These are phyloP conservation scores for Stellera chamaejasme DNA, from an alignment of 345 rosid species.

Conservation along the genomic window DNA sequence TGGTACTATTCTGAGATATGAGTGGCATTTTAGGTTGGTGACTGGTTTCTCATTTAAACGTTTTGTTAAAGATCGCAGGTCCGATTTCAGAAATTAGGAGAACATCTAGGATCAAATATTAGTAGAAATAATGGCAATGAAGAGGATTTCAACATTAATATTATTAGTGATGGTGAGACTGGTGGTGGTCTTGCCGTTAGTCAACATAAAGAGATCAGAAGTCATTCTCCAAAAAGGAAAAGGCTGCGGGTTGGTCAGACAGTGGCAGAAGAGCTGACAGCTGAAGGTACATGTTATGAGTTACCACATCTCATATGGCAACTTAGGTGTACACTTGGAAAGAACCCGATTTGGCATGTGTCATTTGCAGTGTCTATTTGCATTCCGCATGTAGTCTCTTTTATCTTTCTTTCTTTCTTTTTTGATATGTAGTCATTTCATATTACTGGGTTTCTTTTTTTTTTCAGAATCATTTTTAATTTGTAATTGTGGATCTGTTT, in stretches of 20 bases:
- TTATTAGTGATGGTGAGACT: slow-evolving; percentile 57
- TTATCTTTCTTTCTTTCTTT: not conserved
- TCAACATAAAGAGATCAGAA: slow-evolving; percentile 30
- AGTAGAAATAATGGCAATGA: slow-evolving; percentile 40
- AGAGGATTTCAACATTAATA: slow-evolving; percentile 53
- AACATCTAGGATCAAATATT: slow-evolving; percentile 50
- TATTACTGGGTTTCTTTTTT: not conserved
- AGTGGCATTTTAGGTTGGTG: too few relatives aligned
- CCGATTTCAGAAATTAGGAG: slow-evolving; percentile 63
- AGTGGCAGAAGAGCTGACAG: slow-evolving; percentile 26
- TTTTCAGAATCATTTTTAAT: not conserved
- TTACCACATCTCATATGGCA: not conserved
- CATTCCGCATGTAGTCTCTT: too few relatives aligned
- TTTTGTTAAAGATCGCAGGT: slow-evolving; percentile 49
- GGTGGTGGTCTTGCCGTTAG: slow-evolving; percentile 23
- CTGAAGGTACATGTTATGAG: slow-evolving; percentile 28
- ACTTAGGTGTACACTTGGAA: not conserved
- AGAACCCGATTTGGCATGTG: too few relatives aligned
- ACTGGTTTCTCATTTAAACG: slow-evolving; percentile 11
- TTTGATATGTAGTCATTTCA: not conserved
- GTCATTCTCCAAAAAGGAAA: slow-evolving; percentile 31
- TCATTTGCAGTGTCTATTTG: too few relatives aligned
- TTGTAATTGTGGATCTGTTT: too few relatives aligned
- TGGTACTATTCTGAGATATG: too few relatives aligned
- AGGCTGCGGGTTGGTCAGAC: slow-evolving; percentile 24